Evolutionary conservation across 2,329 filamentous ascomycete genomes (phyloP).

Genomic region (Trichoderma aggressivum): DNA sequence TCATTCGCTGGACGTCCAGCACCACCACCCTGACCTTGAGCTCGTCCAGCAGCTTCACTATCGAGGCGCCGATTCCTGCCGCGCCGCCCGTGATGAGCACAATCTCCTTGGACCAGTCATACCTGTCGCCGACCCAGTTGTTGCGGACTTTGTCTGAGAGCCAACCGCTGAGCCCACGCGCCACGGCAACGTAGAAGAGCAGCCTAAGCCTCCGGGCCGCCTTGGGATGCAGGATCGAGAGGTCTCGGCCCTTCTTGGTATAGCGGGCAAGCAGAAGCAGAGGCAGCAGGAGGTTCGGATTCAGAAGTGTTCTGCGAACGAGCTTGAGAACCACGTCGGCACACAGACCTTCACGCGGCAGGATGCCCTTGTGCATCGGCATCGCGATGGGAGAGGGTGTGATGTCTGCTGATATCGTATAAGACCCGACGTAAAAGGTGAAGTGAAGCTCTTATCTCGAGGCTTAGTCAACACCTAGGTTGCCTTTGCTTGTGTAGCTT

Average conservation of each 20-base stretch:
- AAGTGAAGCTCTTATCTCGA: not conserved
- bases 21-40: constrained; percentile 65
- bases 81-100: constrained; percentile 73
- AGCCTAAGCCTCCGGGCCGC: constrained; percentile 47
- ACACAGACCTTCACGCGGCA: constrained; percentile 57
- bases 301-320: constrained; percentile 59
- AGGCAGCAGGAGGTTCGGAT: constrained; percentile 61
- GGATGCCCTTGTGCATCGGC: constrained; percentile 48
- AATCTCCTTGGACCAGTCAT: constrained; percentile 66
- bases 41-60: constrained; percentile 64
- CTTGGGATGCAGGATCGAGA: constrained; percentile 50
- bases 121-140: constrained; percentile 41
- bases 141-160: constrained; percentile 34
- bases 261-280: constrained; percentile 61
- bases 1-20: constrained; percentile 64
- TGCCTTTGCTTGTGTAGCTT: not conserved
- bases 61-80: constrained; percentile 66
- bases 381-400: constrained; percentile 22
- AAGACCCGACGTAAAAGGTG: not conserved
- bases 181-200: constrained; percentile 32
- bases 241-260: constrained; percentile 57
- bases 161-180: constrained; percentile 30
- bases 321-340: constrained; percentile 57
- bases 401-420: not conserved
- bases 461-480: not conserved